These are phyloP conservation scores for Pachysandra terminalis DNA, from an alignment of 164 flowering plant species.

Conservation along the genomic window DNA sequence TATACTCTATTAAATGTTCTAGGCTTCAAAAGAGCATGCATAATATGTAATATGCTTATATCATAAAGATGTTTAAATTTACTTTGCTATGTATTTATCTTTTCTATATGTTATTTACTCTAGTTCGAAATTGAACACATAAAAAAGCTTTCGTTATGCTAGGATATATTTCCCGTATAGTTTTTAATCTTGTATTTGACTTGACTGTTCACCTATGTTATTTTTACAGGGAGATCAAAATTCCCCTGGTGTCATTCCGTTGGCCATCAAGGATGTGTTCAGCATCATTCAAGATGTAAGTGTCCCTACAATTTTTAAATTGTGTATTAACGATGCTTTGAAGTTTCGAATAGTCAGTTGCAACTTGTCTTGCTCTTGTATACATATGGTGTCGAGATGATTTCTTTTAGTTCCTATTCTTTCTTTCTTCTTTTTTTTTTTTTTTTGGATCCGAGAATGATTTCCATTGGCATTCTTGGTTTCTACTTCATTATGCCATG, in stretches of 20 bases:
- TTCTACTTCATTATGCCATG: not conserved
- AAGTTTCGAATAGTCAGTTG: not conserved
- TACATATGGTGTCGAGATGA: not conserved
- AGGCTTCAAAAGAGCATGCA: not conserved
- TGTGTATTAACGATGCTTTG: not conserved
- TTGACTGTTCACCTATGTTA: conserved; percentile 8
- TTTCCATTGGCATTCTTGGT: not conserved
- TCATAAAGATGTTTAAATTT: not conserved
- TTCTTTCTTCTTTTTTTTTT: not conserved
- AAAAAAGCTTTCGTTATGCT: not conserved
- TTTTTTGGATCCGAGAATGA: not conserved
- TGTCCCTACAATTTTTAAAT: not conserved
- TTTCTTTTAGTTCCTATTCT: not conserved
- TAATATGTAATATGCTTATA: not conserved
- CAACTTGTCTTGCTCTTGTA: not conserved
- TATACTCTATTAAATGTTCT: too few species aligned
- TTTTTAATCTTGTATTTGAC: not conserved
- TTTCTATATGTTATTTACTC: not conserved
- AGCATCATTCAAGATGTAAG: conserved; percentile 98
- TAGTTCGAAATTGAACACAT: not conserved
- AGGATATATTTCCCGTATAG: not conserved
- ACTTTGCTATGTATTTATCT: not conserved
- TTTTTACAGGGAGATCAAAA: conserved; percentile 82
- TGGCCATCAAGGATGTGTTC: conserved; percentile 98
- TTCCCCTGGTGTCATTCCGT: conserved; percentile 87